Conservation (phyloP, 176 grass and related monocot genomes). For the Poa annua region DNA sequence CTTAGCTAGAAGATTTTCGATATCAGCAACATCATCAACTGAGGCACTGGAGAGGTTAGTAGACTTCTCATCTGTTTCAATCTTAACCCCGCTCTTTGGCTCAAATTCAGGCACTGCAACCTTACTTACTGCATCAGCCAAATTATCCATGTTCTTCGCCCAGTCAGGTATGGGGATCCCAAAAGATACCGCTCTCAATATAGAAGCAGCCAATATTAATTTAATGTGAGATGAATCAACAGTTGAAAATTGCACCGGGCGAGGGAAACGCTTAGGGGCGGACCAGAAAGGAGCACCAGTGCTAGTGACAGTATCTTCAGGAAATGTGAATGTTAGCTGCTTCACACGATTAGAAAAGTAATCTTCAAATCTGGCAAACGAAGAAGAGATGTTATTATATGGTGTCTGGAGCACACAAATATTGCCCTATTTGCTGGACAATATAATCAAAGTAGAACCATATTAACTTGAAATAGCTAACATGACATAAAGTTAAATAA, state of each 20-base stretch:
- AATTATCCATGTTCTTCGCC: constrained; percentile 48
- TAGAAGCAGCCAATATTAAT: constrained; percentile 68
- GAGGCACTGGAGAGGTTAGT: constrained; percentile 55
- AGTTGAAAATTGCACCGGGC: constrained; percentile 61
- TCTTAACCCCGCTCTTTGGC: constrained; percentile 59
- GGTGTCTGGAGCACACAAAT: neutral
- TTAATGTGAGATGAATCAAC: constrained; percentile 61
- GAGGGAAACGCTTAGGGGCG: constrained; percentile 80
- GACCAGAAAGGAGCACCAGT: constrained; percentile 76
- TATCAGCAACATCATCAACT: constrained; percentile 58
- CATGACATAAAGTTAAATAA: neutral
- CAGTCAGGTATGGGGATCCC: constrained; percentile 68
- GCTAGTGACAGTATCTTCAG: constrained; percentile 77
- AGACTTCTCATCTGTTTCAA: constrained; percentile 67
- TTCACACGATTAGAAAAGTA: constrained; percentile 82
- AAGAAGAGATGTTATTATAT: constrained; percentile 30
- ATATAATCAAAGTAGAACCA: constrained; percentile 23
- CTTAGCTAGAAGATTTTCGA: constrained; percentile 68
- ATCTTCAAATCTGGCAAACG: constrained; percentile 68
- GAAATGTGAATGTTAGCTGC: constrained; percentile 79
- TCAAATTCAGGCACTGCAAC: constrained; percentile 64
- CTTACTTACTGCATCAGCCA: constrained; percentile 58
- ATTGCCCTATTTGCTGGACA: neutral
- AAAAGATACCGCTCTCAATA: constrained; percentile 72
- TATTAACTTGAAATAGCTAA: constrained; percentile 16